phyloP scores from a whole-genome alignment of 2,329 filamentous ascomycete species.

The Diaporthe capsici region DNA sequence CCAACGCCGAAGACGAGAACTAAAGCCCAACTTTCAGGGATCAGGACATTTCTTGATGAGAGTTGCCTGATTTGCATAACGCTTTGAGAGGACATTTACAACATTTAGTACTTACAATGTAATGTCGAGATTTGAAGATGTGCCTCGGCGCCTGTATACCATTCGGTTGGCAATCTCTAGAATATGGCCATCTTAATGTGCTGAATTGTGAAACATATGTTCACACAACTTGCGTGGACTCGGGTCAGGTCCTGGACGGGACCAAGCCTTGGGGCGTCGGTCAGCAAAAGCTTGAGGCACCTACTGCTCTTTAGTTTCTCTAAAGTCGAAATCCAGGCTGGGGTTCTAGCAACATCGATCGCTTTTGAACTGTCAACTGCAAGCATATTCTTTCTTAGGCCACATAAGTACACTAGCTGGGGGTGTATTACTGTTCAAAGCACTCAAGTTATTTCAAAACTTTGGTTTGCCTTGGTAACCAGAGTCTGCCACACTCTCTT shows the following conservation, averaged over 20 bases:
- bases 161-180: background rate
- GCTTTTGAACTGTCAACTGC: background rate
- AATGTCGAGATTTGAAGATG: background rate
- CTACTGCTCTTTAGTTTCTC: background rate
- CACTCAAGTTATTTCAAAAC: background rate
- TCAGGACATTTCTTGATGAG: background rate
- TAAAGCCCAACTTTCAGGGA: background rate
- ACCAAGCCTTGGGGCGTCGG: background rate
- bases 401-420: background rate
- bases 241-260: background rate
- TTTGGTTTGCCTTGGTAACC: background rate
- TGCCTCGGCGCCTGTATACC: background rate
- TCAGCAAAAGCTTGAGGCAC: background rate
- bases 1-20: background rate
- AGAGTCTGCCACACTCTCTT: background rate
- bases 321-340: background rate
- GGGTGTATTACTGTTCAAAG: background rate
- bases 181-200: background rate
- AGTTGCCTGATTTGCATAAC: background rate
- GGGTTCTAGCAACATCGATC: background rate
- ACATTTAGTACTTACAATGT: constrained; percentile 5
- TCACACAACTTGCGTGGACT: background rate
- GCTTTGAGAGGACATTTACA: background rate
- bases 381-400: background rate
- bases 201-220: background rate